These are phyloP conservation scores for Candida krabiensis DNA, from an alignment of 805 yeast species.

Conservation along the genomic window DNA sequence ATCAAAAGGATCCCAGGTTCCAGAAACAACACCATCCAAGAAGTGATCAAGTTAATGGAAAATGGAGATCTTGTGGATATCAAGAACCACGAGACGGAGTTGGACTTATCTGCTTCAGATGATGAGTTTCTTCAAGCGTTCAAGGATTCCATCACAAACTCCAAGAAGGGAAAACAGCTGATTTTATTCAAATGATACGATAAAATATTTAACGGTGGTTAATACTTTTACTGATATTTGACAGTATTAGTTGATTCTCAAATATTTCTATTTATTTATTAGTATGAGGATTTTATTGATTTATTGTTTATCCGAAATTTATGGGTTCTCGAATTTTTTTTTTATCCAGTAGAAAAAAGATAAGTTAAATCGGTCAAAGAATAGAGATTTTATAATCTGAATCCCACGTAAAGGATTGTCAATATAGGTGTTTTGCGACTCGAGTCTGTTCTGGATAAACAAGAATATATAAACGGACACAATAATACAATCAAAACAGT, in stretches of 20 bases:
- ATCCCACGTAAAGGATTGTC: no score
- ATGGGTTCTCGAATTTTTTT: not conserved
- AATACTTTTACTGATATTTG: no score
- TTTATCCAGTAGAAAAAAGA: slow-evolving; percentile 1
- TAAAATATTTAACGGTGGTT: no score
- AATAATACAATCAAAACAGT: no score
- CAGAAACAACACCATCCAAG: slow-evolving; percentile 54
- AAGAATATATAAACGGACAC: no score
- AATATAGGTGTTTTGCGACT: no score
- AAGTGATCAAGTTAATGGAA: slow-evolving; percentile 57
- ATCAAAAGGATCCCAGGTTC: slow-evolving; percentile 57
- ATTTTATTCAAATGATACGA: slow-evolving; percentile 18
- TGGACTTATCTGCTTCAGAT: slow-evolving; percentile 34
- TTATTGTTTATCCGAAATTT: not conserved
- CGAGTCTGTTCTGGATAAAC: no score
- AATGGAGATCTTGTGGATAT: slow-evolving; percentile 54
- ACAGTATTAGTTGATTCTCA: not conserved
- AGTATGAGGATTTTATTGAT: not conserved
- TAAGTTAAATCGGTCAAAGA: no score
- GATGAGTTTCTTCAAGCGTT: slow-evolving; percentile 44
- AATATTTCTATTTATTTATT: no score
- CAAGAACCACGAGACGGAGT: slow-evolving; percentile 41
- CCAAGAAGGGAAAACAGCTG: slow-evolving; percentile 46
- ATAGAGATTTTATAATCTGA: no score
- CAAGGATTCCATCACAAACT: slow-evolving; percentile 42